Evolutionary conservation across 2,329 filamentous ascomycete genomes (phyloP).

Genomic region (Alternaria brassicicola): DNA sequence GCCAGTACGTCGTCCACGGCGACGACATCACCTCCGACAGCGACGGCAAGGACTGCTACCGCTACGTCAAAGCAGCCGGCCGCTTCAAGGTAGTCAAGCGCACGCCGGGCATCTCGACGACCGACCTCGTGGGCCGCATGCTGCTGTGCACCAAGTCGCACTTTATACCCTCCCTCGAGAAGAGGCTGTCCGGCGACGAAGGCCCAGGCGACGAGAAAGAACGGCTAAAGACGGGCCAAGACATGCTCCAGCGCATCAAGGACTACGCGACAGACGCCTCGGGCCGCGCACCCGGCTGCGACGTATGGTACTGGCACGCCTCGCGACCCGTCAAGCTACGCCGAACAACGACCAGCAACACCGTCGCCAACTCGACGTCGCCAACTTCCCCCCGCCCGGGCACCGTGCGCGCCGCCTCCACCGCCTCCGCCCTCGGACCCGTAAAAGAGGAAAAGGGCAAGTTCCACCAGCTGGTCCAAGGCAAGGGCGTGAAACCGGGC

Average conservation of each 20-base stretch:
- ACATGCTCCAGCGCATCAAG: slow-evolving; percentile 77
- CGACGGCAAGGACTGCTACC: slow-evolving; percentile 93
- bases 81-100: slow-evolving; percentile 97
- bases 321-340: slow-evolving; percentile 52
- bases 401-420: slow-evolving; percentile 40
- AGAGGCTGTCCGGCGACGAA: slow-evolving; percentile 71
- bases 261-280: slow-evolving; percentile 89
- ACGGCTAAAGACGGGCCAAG: slow-evolving; percentile 65
- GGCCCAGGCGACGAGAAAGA: slow-evolving; percentile 73
- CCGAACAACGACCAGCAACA: slow-evolving; percentile 40
- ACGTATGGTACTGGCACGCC: slow-evolving; percentile 83
- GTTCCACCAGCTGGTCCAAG: slow-evolving; percentile 72
- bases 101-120: slow-evolving; percentile 95
- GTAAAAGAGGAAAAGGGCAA: slow-evolving; percentile 64
- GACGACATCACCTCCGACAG: slow-evolving; percentile 97
- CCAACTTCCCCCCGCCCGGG: slow-evolving; percentile 24
- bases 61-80: slow-evolving; percentile 91
- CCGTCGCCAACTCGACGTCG: slow-evolving; percentile 7
- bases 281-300: slow-evolving; percentile 76
- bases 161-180: slow-evolving; percentile 82
- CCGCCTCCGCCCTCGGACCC: slow-evolving; percentile 45
- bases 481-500: slow-evolving; percentile 72
- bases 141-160: slow-evolving; percentile 92
- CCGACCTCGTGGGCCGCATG: slow-evolving; percentile 98
- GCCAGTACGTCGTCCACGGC: slow-evolving; percentile 93